Conservation (phyloP, 2,329 filamentous ascomycete genomes). For the Colletotrichum musae region DNA sequence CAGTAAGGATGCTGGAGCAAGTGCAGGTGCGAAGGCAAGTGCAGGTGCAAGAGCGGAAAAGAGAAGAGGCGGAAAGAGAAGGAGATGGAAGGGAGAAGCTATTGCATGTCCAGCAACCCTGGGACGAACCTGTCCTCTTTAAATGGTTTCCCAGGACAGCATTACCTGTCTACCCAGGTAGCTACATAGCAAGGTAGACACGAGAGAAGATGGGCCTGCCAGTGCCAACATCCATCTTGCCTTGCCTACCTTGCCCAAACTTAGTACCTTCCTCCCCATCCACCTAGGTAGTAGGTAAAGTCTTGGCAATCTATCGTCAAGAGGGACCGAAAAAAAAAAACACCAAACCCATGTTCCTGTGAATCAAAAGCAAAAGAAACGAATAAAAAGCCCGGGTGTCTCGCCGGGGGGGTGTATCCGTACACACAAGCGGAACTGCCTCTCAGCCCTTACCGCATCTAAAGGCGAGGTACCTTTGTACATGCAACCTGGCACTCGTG, state of each 20-base stretch:
- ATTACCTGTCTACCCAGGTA: no score
- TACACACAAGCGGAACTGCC: not conserved
- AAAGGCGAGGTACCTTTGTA: slow-evolving; percentile 9
- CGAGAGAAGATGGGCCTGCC: no score
- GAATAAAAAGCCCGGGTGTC: slow-evolving; percentile 17
- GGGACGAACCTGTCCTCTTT: slow-evolving; percentile 24
- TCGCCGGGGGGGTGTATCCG: slow-evolving; percentile 17
- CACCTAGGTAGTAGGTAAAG: slow-evolving; percentile 4
- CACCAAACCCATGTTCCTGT: not conserved
- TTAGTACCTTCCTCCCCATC: not conserved
- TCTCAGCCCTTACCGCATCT: not conserved
- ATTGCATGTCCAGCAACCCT: not conserved
- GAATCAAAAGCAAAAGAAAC: not conserved
- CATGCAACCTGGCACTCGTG: not conserved
- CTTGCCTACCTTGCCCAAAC: not conserved
- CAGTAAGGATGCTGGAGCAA: slow-evolving; percentile 1
- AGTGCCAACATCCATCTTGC: not conserved
- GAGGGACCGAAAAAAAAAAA: not conserved
- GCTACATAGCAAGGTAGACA: no score
- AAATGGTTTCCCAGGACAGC: slow-evolving; percentile 17
- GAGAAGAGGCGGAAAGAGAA: not conserved
- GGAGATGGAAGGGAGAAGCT: not conserved
- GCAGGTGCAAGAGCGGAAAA: slow-evolving; percentile 17
- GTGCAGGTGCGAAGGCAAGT: slow-evolving; percentile 16
- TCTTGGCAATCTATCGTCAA: slow-evolving; percentile 30